Base-by-base conservation (phyloP, 2,329 filamentous ascomycete genomes). In the Scedosporium minutisporum region DNA sequence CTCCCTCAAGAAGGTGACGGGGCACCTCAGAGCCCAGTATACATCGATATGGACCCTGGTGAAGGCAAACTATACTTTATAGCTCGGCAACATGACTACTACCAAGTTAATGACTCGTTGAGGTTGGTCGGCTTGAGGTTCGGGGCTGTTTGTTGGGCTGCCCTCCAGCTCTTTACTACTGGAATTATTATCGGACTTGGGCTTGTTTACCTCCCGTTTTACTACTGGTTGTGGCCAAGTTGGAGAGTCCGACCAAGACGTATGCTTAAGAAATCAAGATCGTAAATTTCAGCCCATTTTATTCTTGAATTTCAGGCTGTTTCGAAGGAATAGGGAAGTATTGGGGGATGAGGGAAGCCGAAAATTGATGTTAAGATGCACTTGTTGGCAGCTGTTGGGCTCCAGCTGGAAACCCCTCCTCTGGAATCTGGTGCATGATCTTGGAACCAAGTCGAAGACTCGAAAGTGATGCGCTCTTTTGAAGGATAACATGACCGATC, bases 41-140 rank as follows among this genome's bases (percentile, higher is more conserved):
- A 57, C n/a, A 3, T 29, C 51, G 51, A 23, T 23, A 23, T 18
- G 16, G 18, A n/a, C 44, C 6, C 51, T 18, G 3, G 10, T 23
- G 69, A 68, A 42, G 69, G 63, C n/a, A 63, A 65, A 18, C 70
- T 67, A 38, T 95, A 92, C 75, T 89, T 87, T 71, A 93, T 96
- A 65, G 73, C 79, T 6, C 82, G 80, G 18, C 92, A 96, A 71
- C 87, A 96, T 66, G 91, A 96, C 70, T 75, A 93, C 6, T 96
- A 96, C 70, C 90, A 93, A 69, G 79, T 85, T 0, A 87, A 86
- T 58, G 88, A 96, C 67, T 87, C 87, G 65, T 77, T 93, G 65
- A 87, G 87, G 68, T 95, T 96, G 70, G 68, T 93, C 18, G 69
- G 82, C 16, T 85, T 88, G 10, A 80, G 83, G 0, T 74, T 87